Conservation (phyloP, 1,139 yeast species). For the Hansenula anomala region DNA sequence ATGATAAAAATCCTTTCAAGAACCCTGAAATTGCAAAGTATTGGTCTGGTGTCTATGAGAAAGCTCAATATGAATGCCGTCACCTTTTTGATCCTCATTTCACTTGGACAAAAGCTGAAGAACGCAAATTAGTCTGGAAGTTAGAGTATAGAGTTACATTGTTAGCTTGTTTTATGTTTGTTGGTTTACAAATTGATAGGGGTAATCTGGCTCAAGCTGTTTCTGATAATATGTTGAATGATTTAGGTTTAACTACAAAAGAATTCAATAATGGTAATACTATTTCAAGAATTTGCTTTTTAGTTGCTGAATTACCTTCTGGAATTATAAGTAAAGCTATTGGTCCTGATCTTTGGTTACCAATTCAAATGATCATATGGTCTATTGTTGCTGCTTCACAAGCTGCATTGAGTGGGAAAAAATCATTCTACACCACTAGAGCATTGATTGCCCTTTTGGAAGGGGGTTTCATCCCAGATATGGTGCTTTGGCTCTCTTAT, state of each 20-base stretch:
- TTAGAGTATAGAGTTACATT: constrained; percentile 40
- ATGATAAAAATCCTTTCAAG: constrained; percentile 11
- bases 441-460: constrained; percentile 42
- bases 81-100: constrained; percentile 41
- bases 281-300: constrained; percentile 38
- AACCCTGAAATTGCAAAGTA: constrained; percentile 39
- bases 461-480: constrained; percentile 53
- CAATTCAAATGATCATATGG: constrained; percentile 46
- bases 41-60: constrained; percentile 37
- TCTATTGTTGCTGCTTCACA: constrained; percentile 44
- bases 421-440: constrained; percentile 37
- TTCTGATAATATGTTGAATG: constrained; percentile 42
- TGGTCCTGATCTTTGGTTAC: constrained; percentile 53
- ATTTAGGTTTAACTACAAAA: constrained; percentile 39
- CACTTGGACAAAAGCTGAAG: constrained; percentile 43
- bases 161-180: constrained; percentile 44
- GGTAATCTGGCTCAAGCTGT: constrained; percentile 47
- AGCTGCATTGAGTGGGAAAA: constrained; percentile 31
- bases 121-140: constrained; percentile 34
- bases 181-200: constrained; percentile 48
- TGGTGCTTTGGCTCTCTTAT: constrained; percentile 46
- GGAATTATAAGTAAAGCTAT: constrained; percentile 45
- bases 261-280: constrained; percentile 47
- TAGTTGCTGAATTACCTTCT: constrained; percentile 50
- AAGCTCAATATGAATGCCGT: constrained; percentile 39